Evolutionary conservation across 1,284 basidiomycete species (phyloP), one percentile per base, ranked within the genome.

Genomic region (Microbotryomycetes sp.): DNA sequence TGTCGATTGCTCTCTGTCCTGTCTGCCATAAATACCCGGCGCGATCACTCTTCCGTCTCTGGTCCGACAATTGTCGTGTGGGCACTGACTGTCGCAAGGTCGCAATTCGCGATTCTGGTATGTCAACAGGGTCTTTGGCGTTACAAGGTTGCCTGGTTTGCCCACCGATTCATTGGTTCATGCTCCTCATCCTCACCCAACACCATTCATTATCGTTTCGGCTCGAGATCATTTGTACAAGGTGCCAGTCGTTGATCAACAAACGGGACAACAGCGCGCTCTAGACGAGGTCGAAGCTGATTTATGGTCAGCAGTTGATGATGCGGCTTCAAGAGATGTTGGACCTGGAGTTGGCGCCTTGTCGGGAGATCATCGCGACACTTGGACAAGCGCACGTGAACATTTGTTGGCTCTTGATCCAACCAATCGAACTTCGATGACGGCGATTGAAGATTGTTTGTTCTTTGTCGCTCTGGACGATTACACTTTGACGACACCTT

Each of bases 171-270:
- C 49, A 2, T 56, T 71, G 49, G 63, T 64, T 2, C 60, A 67
- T 53, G 66, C 72, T 12, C 71, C 75, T 19, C 73, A 82, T 29
- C 78, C 80, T n/a, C 76, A 81, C 36, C 80, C 85, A 7, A 52
- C 64, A 6, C 80, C 79, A 31, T 83, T 85, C 70, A 76, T 92
- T 53, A 80, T 88, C 19, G 79, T 97, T 54, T 81, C 90, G 74
- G 78, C 87, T 9, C 83, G 88, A 68, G 86, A 92, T 76, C 90
- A 86, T 81, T 83, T 86, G 69, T 97, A 97, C 74, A 80, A 84
- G 9, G 78, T 97, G 56, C 83, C 86, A 56, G 86, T 89, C 3
- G 83, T 86, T 70, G 48, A 54, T 1, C 79, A 70, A 3, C 68
- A 75, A 26, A 74, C 76, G 9, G 9, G 12, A 42, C 72, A 72